phyloP scores from a whole-genome alignment of 108 stramenopile species.

The Fistulifera solaris region DNA sequence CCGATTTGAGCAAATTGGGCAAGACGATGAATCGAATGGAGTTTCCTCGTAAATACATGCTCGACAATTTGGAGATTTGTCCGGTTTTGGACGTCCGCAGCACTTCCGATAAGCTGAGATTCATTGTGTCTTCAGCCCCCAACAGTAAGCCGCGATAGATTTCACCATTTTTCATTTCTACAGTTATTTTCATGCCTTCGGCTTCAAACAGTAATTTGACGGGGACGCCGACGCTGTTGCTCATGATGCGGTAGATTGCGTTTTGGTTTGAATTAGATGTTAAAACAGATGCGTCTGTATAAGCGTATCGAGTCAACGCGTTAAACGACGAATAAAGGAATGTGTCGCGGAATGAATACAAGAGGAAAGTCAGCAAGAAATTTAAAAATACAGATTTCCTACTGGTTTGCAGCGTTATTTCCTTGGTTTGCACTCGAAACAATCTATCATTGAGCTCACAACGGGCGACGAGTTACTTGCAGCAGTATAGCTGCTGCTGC shows the following conservation, averaged over 20 bases:
- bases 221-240: slow-evolving; percentile 78
- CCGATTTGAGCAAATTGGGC: slow-evolving; percentile 92
- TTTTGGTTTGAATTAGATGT: not conserved
- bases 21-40: slow-evolving; percentile 92
- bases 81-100: slow-evolving; percentile 74
- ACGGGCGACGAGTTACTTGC: too few relatives aligned
- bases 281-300: too few relatives aligned
- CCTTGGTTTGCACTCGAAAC: too few relatives aligned
- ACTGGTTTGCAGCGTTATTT: too few relatives aligned
- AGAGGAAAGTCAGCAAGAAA: too few relatives aligned
- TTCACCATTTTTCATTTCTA: slow-evolving; percentile 96
- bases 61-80: slow-evolving; percentile 56
- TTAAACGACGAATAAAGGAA: too few relatives aligned
- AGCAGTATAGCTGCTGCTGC: too few relatives aligned
- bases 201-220: slow-evolving; percentile 93
- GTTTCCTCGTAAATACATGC: slow-evolving; percentile 87
- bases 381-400: too few relatives aligned
- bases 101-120: slow-evolving; percentile 78
- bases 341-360: too few relatives aligned
- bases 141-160: slow-evolving; percentile 90
- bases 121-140: slow-evolving; percentile 97
- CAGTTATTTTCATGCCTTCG: slow-evolving; percentile 95
- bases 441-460: too few relatives aligned
- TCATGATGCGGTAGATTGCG: slow-evolving; percentile 15
- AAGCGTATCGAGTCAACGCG: too few relatives aligned